Evolutionary conservation across 495 filamentous ascomycete species (phyloP), one percentile per base, ranked within the genome.

Genomic region (Neurospora hispaniola): DNA sequence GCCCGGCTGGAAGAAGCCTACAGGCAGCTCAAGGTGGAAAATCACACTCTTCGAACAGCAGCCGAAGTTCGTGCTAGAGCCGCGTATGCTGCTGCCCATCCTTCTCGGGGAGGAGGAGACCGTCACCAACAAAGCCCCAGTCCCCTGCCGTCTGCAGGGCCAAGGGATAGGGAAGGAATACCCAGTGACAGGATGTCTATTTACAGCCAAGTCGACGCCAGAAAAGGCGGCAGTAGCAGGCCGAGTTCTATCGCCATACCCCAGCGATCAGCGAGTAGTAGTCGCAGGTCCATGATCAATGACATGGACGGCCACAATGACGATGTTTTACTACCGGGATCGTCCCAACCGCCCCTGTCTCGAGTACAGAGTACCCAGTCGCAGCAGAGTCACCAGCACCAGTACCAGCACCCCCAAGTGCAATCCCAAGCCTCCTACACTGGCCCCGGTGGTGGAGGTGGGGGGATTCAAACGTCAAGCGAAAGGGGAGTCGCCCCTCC

Each of bases 11-110:
- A 91, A 69, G 91, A 89, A 39, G 91, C 94, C 69, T 96, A 96
- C 80, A 89, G 92, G 23, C 85, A 92, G 16, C 85, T 98, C 20
- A 94, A 93, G 79, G 90, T 92, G 1, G 94, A 99, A 79, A 87
- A 97, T 73, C 89, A 92, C 35, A 89, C 90, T 46, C 85, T 94
- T 0, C 90, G 92, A 66, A 82, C 85, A 11, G 86, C 86, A 23
- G 82, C 83, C 39, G 84, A 85, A 42, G 82, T 81, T 14, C 80
- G 84, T 11, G 81, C 79, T 6, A 75, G 84, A 9, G 78, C 82
- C 2, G 77, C 78, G 1, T 80, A 80, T 69, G 68, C 77, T 9
- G 71, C 74, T 14, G 70, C 72, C 18, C 70, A 79, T 73, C 23
- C 70, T 72, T 5, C 66, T 72, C 8, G 73, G 20, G 5, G 82